Evolutionary conservation across 306 rosid genomes (phyloP), one percentile per base, ranked within the genome.

Genomic region (Biancaea sappan): DNA sequence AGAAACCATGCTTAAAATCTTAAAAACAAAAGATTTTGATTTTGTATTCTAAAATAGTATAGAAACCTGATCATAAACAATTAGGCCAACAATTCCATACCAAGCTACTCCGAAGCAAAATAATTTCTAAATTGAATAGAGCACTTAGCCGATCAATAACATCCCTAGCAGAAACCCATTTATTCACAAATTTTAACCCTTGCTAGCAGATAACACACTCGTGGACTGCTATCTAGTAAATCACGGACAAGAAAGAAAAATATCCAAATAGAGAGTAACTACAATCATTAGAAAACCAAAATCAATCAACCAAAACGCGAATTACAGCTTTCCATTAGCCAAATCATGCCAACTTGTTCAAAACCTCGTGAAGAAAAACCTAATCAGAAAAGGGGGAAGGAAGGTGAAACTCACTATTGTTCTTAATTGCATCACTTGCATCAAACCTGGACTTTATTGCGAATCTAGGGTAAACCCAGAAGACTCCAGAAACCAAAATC

Each of bases 381-480:
- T 14, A 46, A 24, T 10, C 0, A 21, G 10, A 19, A 13, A 48
- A 14, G 41, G 4, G 12, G 19, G 26, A 46, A 8, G 2, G 43
- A 12, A 14, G 37, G 35, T 28, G 50, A 52, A 31, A 64, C 80
- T 64, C 34, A 93, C 98, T 96, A 68, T 89, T 78, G 57, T 82
- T 84, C 79, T 89, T 94, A 72, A 89, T 78, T 41, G 35, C 80
- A 62, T 84, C 80, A 58, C 77, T 86, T 1, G 94, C 97, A 67
- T 91, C 98, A 66, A 83, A 94, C 35, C 85, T 74, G 2, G 6
- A 32, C 2, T 71, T 63, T 29, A 50, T 22, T 4, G 77, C n/a
- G 53, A 58, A 75, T 56, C 56, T 61, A 10, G 98, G 98, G 87
- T 89, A 82, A 75, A 90, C 47, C 94, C 96, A 94, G 64, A 91